Evolutionary conservation across 179 eudicot species (phyloP).

Genomic region (Dionaea muscipula): DNA sequence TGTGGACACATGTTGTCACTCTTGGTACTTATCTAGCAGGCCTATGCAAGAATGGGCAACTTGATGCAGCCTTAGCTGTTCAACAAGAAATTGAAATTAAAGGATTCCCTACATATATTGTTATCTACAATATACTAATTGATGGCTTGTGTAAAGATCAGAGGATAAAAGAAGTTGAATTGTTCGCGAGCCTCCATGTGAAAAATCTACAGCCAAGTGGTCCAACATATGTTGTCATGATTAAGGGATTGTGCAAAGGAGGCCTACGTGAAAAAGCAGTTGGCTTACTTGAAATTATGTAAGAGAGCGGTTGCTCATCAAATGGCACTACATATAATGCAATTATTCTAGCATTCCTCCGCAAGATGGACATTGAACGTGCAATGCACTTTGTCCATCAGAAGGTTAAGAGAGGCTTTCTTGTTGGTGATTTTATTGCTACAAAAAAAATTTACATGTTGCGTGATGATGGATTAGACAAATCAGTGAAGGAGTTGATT

Average conservation of each 20-base stretch:
- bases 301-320: neutral
- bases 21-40: neutral
- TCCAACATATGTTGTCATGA: neutral
- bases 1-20: neutral
- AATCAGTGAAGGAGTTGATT: too few relatives aligned
- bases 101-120: neutral
- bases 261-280: neutral
- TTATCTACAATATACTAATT: neutral
- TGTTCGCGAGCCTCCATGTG: neutral
- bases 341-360: neutral
- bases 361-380: neutral
- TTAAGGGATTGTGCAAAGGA: neutral
- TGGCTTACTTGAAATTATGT: neutral
- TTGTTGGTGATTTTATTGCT: too few relatives aligned
- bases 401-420: too few relatives aligned
- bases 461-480: too few relatives aligned
- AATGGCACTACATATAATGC: neutral
- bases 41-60: neutral
- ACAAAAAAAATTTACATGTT: too few relatives aligned
- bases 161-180: neutral
- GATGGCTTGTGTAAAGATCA: conserved; percentile 3
- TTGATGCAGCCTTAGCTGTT: neutral
- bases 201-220: neutral
- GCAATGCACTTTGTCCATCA: neutral
- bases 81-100: neutral